A percentile compares a stretch with the other conserved stretches of the same genome.
Conservation (phyloP, 371 early-diverging fungal species). For the Chytridium lagenaria region DNA sequence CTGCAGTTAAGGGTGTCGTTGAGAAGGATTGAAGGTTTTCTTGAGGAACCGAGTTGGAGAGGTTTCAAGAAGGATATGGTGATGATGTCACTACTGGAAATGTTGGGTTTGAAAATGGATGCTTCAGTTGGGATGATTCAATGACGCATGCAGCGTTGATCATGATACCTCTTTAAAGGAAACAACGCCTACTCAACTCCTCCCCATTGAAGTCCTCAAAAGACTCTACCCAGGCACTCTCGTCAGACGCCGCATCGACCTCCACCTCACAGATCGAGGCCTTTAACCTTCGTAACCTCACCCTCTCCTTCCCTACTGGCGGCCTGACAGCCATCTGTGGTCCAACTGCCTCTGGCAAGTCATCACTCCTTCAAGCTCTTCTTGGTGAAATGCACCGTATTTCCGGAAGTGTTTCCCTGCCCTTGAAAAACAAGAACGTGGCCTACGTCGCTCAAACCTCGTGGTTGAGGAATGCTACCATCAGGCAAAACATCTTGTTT, state of each 20-base stretch:
- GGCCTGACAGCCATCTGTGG: conserved; percentile 41
- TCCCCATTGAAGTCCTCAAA: not conserved
- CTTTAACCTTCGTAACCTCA: conserved; percentile 29
- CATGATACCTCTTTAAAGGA: not conserved
- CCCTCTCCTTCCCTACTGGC: conserved; percentile 35
- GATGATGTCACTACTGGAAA: not conserved
- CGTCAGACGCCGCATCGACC: not conserved
- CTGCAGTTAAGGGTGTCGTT: conserved; percentile 48
- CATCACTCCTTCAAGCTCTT: conserved; percentile 39
- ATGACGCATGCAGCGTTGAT: not conserved
- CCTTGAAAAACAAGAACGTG: conserved; percentile 26
- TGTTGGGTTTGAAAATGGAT: conserved; percentile 35
- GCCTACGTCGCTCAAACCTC: conserved; percentile 58
- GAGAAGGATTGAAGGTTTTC: conserved; percentile 43
- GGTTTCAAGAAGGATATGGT: conserved; percentile 23
- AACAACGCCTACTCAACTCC: not conserved
- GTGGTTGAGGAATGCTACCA: conserved; percentile 54
- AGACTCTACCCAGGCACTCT: not conserved
- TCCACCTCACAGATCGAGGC: not conserved
- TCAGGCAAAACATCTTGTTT: conserved; percentile 52
- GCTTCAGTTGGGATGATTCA: conserved; percentile 29
- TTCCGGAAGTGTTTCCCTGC: conserved; percentile 37
- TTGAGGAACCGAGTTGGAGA: conserved; percentile 52
- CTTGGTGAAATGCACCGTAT: conserved; percentile 49
- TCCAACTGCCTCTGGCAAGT: conserved; percentile 46